A percentile compares a stretch with the other conserved stretches of the same genome.
Conservation (phyloP, 1,139 yeast species). For the Meyerozyma guilliermondii region DNA sequence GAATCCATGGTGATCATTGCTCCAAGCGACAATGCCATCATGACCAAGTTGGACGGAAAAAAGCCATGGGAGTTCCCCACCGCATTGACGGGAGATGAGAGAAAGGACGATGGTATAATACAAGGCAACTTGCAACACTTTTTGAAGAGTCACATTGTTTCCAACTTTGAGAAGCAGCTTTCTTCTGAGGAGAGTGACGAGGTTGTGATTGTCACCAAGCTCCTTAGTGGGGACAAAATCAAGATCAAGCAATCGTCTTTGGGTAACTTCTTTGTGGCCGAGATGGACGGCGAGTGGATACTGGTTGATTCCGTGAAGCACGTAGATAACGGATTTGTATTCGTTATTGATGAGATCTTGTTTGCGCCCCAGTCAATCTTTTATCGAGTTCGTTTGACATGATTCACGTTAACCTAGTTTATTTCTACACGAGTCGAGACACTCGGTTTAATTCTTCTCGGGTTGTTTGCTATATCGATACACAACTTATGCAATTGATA, state of each 20-base stretch:
- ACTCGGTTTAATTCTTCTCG: too few relatives aligned
- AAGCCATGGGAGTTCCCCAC: conserved; percentile 74
- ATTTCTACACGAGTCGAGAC: too few relatives aligned
- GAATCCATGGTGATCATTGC: conserved; percentile 49
- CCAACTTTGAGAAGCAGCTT: conserved; percentile 18
- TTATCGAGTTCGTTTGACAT: neutral
- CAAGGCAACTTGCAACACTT: conserved; percentile 45
- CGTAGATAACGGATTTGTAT: conserved; percentile 55
- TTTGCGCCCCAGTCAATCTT: neutral
- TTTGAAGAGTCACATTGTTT: conserved; percentile 48
- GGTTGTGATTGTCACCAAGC: conserved; percentile 24
- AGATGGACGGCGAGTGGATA: conserved; percentile 26
- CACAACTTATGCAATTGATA: too few relatives aligned
- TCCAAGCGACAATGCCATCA: conserved; percentile 55
- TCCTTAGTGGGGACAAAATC: conserved; percentile 38
- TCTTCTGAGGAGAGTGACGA: conserved; percentile 11
- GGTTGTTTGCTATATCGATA: too few relatives aligned
- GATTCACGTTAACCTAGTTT: too few relatives aligned
- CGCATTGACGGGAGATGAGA: conserved; percentile 29
- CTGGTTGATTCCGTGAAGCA: conserved; percentile 29
- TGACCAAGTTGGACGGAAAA: conserved; percentile 21
- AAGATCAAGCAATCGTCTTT: conserved; percentile 34
- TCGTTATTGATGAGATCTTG: conserved; percentile 43
- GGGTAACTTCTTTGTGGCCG: conserved; percentile 24
- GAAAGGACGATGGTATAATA: conserved; percentile 39